Base-by-base conservation (phyloP, 139 green algal species). In the Desmodesmus armatus region DNA sequence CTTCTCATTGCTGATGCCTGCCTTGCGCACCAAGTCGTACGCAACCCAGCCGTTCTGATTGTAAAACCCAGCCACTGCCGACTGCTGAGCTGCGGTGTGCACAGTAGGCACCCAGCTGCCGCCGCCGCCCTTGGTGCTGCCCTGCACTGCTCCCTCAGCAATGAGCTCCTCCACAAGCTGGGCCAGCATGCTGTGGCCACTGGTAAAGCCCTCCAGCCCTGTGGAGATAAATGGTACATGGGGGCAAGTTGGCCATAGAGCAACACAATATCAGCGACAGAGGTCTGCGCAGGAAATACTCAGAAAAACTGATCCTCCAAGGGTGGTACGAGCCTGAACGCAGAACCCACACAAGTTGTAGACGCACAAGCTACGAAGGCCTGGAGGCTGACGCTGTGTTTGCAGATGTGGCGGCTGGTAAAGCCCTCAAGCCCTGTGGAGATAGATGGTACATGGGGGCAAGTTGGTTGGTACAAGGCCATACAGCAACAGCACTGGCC, bases 31-130 rank as follows among this genome's bases (percentile, higher is more conserved):
- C 5, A 88, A 88, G 44, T 95, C 92, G 79, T 97, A 97, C 13
- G 78, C 89, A 7, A 98, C 85, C 90, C 89, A 98, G 39, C 93
- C 91, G 75, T 98, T 98, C 80, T 98, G 93, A 51, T 89, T 67
- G 78, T 94, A 99, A 87, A 98, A 98, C 13, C 53, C 55, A 5
- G 69, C 55, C 19, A 98, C 88, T 35, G 91, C 90, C 3, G 89
- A 84, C 85, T 89, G 85, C 92, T 98, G 95, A 5, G 92, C 84
- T 23, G 79, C 73, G 15, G 80, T 84, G 84, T 96, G 91, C 6
- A 92, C 60, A 15, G 83, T 90, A 5, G 96, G 96, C 25, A 92
- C 84, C 93, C 94, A 99, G 62, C 71, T 88, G n/a, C 78, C 78
- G n/a, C 83, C 93, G 15, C 94, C 94, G 6, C 82, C 93, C 33